Base-by-base conservation (phyloP, 495 filamentous ascomycete species). In the Stereocaulon alpinum region DNA sequence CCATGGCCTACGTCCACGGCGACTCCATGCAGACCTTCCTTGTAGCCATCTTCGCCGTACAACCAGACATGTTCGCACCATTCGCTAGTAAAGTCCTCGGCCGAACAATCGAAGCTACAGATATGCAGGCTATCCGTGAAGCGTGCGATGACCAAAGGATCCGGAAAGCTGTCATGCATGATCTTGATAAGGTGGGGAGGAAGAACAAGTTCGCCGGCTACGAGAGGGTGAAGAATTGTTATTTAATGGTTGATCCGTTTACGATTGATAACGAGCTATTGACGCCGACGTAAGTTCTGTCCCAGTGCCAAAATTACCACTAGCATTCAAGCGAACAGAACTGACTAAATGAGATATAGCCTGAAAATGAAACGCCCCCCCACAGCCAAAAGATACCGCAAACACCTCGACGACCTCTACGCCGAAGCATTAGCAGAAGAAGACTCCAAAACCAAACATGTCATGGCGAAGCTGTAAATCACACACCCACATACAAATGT, bases 301-400 rank as follows among this genome's bases (percentile, higher is more conserved):
- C 15, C 47, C 15, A n/a, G n/a, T n/a, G n/a, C n/a, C n/a, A n/a
- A n/a, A n/a, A n/a, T n/a, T n/a, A n/a, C n/a, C n/a, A n/a, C n/a
- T n/a, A n/a, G n/a, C n/a, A n/a, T n/a, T n/a, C n/a, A n/a, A n/a
- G n/a, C n/a, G n/a, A n/a, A n/a, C n/a, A n/a, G n/a, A n/a, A n/a
- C n/a, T n/a, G n/a, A n/a, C n/a, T n/a, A n/a, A n/a, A n/a, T n/a
- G n/a, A n/a, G n/a, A n/a, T n/a, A n/a, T n/a, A 97, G 92, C 49
- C 74, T 98, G 51, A 98, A 98, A 74, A 79, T 96, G 66, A 98
- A 98, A 80, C 84, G 93, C 22, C 89, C 91, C 44, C 90, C 90
- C 58, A 80, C 85, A n/a, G 86, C 81, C 40, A 91, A 86, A 76
- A 79, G 76, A 55, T 98, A 85, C 73, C 84, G 86, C 49, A 67